phyloP scores from a whole-genome alignment of 1,284 basidiomycete species.

The Boletellus dicymbophilus region DNA sequence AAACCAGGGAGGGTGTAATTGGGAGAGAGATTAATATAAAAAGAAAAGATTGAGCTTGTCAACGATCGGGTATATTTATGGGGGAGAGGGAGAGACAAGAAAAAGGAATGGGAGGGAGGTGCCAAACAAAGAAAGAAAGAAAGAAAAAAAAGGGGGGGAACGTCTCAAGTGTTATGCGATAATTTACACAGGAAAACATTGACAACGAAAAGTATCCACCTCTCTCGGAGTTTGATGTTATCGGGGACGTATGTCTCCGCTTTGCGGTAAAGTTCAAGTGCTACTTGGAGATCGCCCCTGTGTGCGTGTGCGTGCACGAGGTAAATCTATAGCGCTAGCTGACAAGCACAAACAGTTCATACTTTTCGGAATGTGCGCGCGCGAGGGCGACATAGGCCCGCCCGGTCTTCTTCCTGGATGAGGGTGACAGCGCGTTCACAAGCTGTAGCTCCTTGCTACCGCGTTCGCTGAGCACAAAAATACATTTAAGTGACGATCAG shows the following conservation, averaged over 20 bases:
- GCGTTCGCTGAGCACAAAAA: constrained; percentile 45
- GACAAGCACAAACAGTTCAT: constrained; percentile 15
- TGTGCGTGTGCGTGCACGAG: neutral
- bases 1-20: neutral
- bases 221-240: constrained; percentile 77
- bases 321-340: too few species aligned
- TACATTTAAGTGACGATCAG: constrained; percentile 6
- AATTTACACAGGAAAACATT: constrained; percentile 55
- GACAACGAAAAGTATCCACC: constrained; percentile 70
- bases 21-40: too few species aligned
- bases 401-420: constrained; percentile 74
- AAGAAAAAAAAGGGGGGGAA: constrained; percentile 4
- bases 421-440: constrained; percentile 63
- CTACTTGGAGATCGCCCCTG: constrained; percentile 71
- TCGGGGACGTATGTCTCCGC: constrained; percentile 77
- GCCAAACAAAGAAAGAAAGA: constrained; percentile 1
- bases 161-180: constrained; percentile 31
- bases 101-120: too few species aligned
- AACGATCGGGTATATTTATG: neutral
- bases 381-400: constrained; percentile 75
- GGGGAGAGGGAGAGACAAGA: constrained; percentile 8
- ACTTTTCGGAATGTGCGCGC: constrained; percentile 77
- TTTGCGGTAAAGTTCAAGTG: constrained; percentile 74
- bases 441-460: constrained; percentile 59
- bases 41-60: too few species aligned